Conservation (phyloP, 164 flowering plant genomes). For the Santalum album region DNA sequence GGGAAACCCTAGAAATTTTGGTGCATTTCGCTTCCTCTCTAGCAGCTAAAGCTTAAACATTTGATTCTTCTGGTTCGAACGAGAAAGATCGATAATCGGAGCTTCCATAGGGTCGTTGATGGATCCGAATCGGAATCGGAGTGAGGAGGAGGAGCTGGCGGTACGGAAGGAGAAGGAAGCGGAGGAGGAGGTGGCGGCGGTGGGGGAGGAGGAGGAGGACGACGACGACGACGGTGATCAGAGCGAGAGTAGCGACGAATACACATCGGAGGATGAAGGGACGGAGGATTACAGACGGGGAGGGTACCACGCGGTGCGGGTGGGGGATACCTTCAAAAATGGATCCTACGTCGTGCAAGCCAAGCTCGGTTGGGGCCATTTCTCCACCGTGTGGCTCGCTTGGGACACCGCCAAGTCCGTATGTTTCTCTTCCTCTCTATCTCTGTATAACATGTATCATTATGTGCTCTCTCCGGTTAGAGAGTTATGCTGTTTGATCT, state of each 20-base stretch:
- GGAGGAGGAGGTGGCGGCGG: background rate
- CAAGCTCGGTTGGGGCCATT: constrained; percentile 83
- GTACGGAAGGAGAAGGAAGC: background rate
- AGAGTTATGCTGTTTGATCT: too few relatives aligned
- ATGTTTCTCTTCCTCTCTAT: constrained; percentile 3
- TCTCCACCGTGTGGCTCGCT: constrained; percentile 79
- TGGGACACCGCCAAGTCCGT: constrained; percentile 50
- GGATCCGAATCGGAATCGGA: background rate
- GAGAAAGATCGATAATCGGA: background rate
- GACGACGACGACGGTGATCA: constrained; percentile 12
- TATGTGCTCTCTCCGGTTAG: too few relatives aligned
- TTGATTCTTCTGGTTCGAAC: too few relatives aligned
- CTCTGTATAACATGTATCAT: too few relatives aligned
- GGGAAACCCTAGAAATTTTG: too few relatives aligned
- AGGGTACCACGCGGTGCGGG: constrained; percentile 63
- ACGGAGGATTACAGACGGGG: constrained; percentile 61
- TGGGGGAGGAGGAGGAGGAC: background rate
- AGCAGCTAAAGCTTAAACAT: too few relatives aligned
- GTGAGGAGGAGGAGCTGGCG: background rate
- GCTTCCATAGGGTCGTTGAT: background rate
- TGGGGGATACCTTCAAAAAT: constrained; percentile 51
- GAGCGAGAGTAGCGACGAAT: constrained; percentile 36
- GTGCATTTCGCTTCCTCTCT: too few relatives aligned
- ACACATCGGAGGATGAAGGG: constrained; percentile 67
- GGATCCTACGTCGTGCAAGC: constrained; percentile 55